Evolutionary conservation across 202 grass and related monocot genomes (phyloP).

Genomic region (Bolboschoenoplectus hybrid): DNA sequence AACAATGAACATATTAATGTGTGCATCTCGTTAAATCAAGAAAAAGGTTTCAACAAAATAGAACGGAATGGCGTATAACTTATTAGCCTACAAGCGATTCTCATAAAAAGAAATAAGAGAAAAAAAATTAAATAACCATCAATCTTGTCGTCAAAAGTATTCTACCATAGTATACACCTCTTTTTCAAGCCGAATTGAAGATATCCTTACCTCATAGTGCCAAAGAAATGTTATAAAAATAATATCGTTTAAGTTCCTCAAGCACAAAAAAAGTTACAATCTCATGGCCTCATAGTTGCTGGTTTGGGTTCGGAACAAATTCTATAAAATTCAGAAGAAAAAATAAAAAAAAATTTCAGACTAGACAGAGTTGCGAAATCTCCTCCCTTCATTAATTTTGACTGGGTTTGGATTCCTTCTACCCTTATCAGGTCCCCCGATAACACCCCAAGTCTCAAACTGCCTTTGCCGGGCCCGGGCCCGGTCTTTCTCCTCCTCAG

Average conservation of each 20-base stretch:
- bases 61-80: no score
- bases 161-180: not conserved
- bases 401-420: conserved; percentile 46
- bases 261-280: not conserved
- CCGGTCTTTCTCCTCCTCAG: conserved; percentile 77
- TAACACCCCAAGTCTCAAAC: conserved; percentile 77
- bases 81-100: not conserved
- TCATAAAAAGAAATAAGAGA: not conserved
- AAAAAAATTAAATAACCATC: not conserved
- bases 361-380: conserved; percentile 47
- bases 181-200: not conserved
- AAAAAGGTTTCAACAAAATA: no score
- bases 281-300: not conserved
- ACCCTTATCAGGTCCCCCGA: conserved; percentile 88
- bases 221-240: no score
- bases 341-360: not conserved
- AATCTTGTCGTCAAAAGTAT: not conserved
- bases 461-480: conserved; percentile 78
- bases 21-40: not conserved
- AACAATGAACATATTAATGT: not conserved
- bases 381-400: conserved; percentile 34
- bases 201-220: not conserved
- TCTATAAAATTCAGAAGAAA: not conserved
- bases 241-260: not conserved
- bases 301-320: not conserved